Base-by-base conservation (phyloP, 805 yeast genomes). In the Scheffersomyces ergatensis region DNA sequence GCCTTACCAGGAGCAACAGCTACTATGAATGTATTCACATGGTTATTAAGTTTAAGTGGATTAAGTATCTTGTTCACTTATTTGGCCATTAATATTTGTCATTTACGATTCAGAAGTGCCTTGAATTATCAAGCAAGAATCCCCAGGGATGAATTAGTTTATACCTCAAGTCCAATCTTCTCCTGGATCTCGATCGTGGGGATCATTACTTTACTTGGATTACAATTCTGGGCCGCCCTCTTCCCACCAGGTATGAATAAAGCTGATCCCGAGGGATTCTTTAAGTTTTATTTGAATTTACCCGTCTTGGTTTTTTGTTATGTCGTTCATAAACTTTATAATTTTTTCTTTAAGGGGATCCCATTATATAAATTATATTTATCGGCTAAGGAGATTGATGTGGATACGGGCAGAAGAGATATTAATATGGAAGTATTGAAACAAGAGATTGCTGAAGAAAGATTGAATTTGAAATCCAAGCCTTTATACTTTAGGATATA, bases 351-450 rank as follows among this genome's bases (percentile, higher is more conserved):
- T 26, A 37, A 50, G 49, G 45, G 45, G 5, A 47, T 54, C 8
- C 59, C 59, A 60, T 44, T 64, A 58, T 57, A 45, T 34, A 51
- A 72, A 20, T 63, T 60, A 5, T 60, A 61, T 53, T 62, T 78
- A 44, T 65, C 59, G 17, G 71, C 76, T 21, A 53, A 57, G 19
- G 80, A 78, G 33, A 69, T 82, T 55, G 87, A 82, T 51, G 70
- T 82, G 30, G 82, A 78, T 48, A 70, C 80, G 20, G 87, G 88
- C 39, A 72, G 83, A 65, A 76, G 82, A 51, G 77, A 75, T 33
- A 55, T 72, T 23, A 84, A 82, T 55, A 48, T 74, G 46, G 85
- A 81, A 21, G 54, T 67, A 33, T 62, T 80, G 44, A 70, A 63
- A 39, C 76, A 72, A 50, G 80, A 76, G 53, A 60, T 76, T 39